Conservation (phyloP, 331 rosid genomes). For the Telfairia occidentalis region DNA sequence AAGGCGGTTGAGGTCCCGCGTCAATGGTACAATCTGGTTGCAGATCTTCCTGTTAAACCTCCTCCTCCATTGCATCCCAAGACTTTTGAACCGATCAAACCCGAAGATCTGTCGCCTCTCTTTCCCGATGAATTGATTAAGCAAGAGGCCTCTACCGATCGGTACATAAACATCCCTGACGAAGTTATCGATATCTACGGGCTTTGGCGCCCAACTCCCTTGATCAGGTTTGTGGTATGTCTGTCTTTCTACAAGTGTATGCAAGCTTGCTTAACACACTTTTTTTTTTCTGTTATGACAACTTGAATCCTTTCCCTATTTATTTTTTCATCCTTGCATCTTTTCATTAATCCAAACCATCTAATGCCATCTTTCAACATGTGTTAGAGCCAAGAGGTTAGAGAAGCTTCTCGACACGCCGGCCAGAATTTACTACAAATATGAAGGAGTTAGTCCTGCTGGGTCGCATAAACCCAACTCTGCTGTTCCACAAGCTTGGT, state of each 20-base stretch:
- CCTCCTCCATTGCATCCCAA: conserved; percentile 85
- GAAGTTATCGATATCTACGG: conserved; percentile 68
- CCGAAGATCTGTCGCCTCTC: conserved; percentile 70
- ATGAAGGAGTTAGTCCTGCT: conserved; percentile 91
- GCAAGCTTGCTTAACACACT: background rate
- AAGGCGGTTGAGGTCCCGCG: conserved; percentile 47
- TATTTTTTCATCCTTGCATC: background rate
- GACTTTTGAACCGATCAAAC: conserved; percentile 56
- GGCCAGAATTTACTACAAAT: conserved; percentile 86
- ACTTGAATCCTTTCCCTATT: background rate
- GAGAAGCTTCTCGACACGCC: conserved; percentile 90
- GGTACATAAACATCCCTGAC: conserved; percentile 69
- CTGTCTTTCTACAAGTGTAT: background rate
- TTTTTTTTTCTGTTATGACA: background rate
- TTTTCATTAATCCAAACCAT: background rate
- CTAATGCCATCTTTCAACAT: background rate
- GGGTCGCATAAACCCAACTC: conserved; percentile 94
- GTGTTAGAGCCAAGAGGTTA: conserved; percentile 76
- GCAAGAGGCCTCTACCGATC: conserved; percentile 63
- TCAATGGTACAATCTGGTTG: conserved; percentile 78
- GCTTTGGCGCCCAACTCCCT: conserved; percentile 97
- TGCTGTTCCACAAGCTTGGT: conserved; percentile 92
- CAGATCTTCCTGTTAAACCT: conserved; percentile 82
- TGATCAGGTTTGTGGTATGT: conserved; percentile 50
- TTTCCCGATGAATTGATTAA: conserved; percentile 64